Base-by-base conservation (phyloP, 257 asterid species). In the Orobanche coerulescens region DNA sequence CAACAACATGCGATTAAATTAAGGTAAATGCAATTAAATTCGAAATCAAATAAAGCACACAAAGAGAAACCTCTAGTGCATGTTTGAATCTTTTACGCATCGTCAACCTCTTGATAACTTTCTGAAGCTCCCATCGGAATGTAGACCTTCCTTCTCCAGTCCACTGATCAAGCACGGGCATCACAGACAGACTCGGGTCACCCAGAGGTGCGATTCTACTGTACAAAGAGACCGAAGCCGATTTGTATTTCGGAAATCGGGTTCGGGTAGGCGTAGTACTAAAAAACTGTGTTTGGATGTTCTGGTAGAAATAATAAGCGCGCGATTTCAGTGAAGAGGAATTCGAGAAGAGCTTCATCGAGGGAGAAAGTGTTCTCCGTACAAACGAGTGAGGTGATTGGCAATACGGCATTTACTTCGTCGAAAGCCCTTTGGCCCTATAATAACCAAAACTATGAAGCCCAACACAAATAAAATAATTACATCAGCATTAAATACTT, bases 121-220 rank as follows among this genome's bases (percentile, higher is more conserved):
- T 47, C 47, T 62, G 71, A 53, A 81, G 76, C 16, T 76, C 73
- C 37, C 48, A 23, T 65, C 68, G 66, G 57, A 15, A 9, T 0
- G 78, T 70, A 15, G 16, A 3, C 19, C 71, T 78, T 52, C 89
- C 86, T 68, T 79, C 82, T 28, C 26, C 48, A 36, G 81, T 49
- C 86, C 91, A 85, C 67, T 76, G 76, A 74, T 84, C 90, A 58
- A 87, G 87, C 28, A 73, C 81, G 11, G 83, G 80, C 25, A 49
- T 58, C 18, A 81, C 47, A n/a, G 95, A 79, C 13, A 20, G 66
- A 28, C 67, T 79, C 28, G 87, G 88, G 72, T 87, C 82, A 15
- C 88, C 88, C 64, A 76, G 2, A 1, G 74, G 84, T 6, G 80
- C 66, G 61, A 82, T 74, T 64, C 78, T 73, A n/a, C 76, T 46